phyloP scores from a whole-genome alignment of 768 basidiomycete genomes.

The Trichaptum fuscoviolaceum region DNA sequence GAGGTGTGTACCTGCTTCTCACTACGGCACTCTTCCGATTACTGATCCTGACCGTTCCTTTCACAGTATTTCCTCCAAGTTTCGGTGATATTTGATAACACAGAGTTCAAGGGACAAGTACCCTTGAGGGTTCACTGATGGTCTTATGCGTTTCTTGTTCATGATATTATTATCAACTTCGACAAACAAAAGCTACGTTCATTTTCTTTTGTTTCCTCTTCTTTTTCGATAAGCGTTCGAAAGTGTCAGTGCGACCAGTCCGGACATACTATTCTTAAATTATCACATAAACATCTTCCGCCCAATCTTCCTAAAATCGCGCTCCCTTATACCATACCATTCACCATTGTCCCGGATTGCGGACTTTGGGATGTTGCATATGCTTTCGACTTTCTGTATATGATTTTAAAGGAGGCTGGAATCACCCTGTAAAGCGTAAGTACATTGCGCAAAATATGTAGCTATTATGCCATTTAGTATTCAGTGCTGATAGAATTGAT shows the following conservation, averaged over 20 bases:
- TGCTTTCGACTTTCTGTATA: no score
- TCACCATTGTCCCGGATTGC: not conserved
- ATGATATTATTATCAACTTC: not conserved
- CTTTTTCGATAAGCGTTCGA: conserved; percentile 1
- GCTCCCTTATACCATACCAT: not conserved
- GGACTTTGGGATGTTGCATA: not conserved
- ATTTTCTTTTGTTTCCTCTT: conserved; percentile 1
- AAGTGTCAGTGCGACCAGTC: conserved; percentile 1
- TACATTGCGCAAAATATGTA: no score
- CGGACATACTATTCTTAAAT: conserved; percentile 2
- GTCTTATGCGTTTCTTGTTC: conserved; percentile 1
- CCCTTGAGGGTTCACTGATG: conserved; percentile 52
- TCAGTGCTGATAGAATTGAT: no score
- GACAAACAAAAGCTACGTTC: not conserved
- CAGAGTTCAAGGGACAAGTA: conserved; percentile 55
- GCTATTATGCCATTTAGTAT: no score
- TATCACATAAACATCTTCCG: not conserved
- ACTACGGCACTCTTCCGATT: not conserved
- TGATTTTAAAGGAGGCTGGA: no score
- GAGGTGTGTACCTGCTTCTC: conserved; percentile 41
- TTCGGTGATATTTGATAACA: conserved; percentile 59
- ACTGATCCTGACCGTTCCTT: conserved; percentile 8
- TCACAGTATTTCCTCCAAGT: conserved; percentile 68
- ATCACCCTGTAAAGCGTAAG: no score
- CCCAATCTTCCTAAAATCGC: not conserved